phyloP scores from a whole-genome alignment of 192 early-diverging fungal species.

The Kappamyces sp. region DNA sequence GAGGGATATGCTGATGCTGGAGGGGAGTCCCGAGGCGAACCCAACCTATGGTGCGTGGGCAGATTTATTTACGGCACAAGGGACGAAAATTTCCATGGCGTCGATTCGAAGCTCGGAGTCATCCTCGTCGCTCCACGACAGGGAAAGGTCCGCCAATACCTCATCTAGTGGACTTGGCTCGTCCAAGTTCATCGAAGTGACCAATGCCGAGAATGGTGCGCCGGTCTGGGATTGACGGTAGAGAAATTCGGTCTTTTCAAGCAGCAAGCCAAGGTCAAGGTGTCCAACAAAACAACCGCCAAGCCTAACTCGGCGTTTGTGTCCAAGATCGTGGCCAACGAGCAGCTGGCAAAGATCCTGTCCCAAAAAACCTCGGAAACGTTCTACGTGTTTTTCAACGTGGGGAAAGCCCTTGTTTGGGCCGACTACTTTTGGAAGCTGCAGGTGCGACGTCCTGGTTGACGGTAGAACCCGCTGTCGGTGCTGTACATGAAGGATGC shows the following conservation, averaged over 20 bases:
- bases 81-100: slow-evolving; percentile 12
- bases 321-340: slow-evolving; percentile 33
- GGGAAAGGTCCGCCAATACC: slow-evolving; percentile 6
- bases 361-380: slow-evolving; percentile 37
- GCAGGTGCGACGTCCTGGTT: slow-evolving; percentile 49
- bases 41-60: slow-evolving; percentile 10
- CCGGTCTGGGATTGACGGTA: background rate
- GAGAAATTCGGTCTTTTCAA: slow-evolving; percentile 3
- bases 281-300: slow-evolving; percentile 19
- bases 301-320: slow-evolving; percentile 30
- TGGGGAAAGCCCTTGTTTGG: slow-evolving; percentile 67
- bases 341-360: slow-evolving; percentile 40
- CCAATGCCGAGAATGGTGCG: background rate
- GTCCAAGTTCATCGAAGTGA: slow-evolving; percentile 9
- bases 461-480: slow-evolving; percentile 68
- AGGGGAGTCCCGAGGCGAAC: slow-evolving; percentile 7
- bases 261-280: slow-evolving; percentile 23
- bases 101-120: slow-evolving; percentile 14
- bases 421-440: slow-evolving; percentile 53
- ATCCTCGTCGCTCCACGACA: background rate
- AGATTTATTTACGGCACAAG: background rate
- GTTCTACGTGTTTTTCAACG: slow-evolving; percentile 69
- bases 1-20: slow-evolving; percentile 18
- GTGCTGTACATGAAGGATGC: slow-evolving; percentile 67
- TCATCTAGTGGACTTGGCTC: background rate